These are phyloP conservation scores for Wallacemonas sp. DNA, from an alignment of 208 protist genomes.

Conservation along the genomic window DNA sequence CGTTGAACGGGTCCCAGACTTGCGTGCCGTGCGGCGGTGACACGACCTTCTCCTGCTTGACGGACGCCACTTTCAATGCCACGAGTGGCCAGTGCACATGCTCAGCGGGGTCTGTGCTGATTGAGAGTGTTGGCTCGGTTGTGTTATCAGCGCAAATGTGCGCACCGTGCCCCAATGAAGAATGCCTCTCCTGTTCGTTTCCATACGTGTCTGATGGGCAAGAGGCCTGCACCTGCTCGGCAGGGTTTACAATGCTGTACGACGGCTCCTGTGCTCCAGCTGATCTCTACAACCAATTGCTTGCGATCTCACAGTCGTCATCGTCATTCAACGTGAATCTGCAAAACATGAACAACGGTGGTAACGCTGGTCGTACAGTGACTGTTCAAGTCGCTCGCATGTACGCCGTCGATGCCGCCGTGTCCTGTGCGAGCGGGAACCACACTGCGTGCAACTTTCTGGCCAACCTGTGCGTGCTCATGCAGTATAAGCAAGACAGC, in stretches of 20 bases:
- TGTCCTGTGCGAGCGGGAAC: constrained; percentile 48
- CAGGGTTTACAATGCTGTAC: constrained; percentile 49
- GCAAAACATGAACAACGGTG: constrained; percentile 52
- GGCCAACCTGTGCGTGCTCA: constrained; percentile 75
- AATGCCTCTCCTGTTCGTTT: constrained; percentile 29
- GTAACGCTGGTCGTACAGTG: constrained; percentile 14
- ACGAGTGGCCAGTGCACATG: constrained; percentile 30
- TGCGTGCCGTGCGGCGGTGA: constrained; percentile 56
- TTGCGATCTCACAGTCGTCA: constrained; percentile 9
- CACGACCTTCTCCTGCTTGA: constrained; percentile 25
- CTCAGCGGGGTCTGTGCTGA: constrained; percentile 33
- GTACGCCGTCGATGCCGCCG: constrained; percentile 42
- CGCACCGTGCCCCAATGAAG: constrained; percentile 23
- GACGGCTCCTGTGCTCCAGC: constrained; percentile 56
- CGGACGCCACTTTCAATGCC: constrained; percentile 32
- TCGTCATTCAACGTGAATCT: constrained; percentile 24
- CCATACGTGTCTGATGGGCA: constrained; percentile 33
- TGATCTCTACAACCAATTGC: constrained; percentile 29
- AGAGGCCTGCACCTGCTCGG: constrained; percentile 26
- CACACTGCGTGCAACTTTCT: constrained; percentile 62
- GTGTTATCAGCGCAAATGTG: constrained; percentile 48
- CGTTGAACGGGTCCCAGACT: constrained; percentile 28
- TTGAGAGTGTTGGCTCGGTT: constrained; percentile 33
- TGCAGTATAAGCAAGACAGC: constrained; percentile 44
- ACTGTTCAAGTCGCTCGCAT: constrained; percentile 17